Evolutionary conservation across 1,284 basidiomycete species (phyloP), one percentile per base, ranked within the genome.

Genomic region (Ceratobasidium sp.): DNA sequence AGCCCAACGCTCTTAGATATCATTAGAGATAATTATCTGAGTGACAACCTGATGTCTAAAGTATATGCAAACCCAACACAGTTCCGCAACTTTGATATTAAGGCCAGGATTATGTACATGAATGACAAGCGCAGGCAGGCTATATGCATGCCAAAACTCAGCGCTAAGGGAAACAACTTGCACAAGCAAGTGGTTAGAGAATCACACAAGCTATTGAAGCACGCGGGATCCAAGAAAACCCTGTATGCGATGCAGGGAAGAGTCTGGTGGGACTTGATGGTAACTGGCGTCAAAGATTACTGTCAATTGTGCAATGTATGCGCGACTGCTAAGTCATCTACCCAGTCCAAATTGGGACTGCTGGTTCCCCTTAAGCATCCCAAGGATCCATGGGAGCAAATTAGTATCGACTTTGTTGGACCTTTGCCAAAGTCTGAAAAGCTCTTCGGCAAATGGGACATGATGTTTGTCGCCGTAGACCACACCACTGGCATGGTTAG

Each of bases 341-440:
- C 81, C 51, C 81, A 82, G 51, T 77, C 78, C 28, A 83, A 83
- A 2, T 82, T 81, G 44, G 84, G 84, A 15, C 51, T 83, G n/a
- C 77, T 85, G 13, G 77, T 82, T 9, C 58, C 82, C 0, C 67
- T 85, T 7, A 69, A 73, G 33, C 33, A 4, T 33, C 33, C 33
- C 33, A 33, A 33, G 4, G 33, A 33, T 33, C 33, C 33, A 33
- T 33, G 33, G 33, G 33, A 33, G 20, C 82, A 84, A 0, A 82
- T 83, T 3, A 84, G 85, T 0, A 85, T 89, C 7, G 87, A 89
- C 70, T 89, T 89, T 77, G 84, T 89, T 0, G 86, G 87, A 2
- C 86, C 86, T 0, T 78, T 89, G 0, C 87, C 85, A 0, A 75
- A 81, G 6, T 86, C 85, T 0, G 76, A 77, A 2, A 85, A 84